Evolutionary conservation across 441 rosid species (phyloP).

Genomic region (Syzygium malaccense): DNA sequence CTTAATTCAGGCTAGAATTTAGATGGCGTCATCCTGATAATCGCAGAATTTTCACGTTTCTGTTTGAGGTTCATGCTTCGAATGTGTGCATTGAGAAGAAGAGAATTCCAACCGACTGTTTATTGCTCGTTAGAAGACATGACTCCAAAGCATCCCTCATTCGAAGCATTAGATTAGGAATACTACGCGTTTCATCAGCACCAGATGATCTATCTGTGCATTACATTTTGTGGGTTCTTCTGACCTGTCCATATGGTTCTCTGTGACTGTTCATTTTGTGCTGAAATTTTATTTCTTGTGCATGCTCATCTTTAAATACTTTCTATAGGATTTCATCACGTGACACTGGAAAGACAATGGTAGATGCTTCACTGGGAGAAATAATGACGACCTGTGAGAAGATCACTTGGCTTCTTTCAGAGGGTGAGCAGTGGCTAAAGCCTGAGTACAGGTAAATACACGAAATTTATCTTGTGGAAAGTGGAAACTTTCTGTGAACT

Average conservation of each 20-base stretch:
- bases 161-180: not conserved
- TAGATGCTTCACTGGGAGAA: constrained; percentile 97
- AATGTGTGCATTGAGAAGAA: not conserved
- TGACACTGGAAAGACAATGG: constrained; percentile 99
- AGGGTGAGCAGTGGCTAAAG: constrained; percentile 96
- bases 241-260: not conserved
- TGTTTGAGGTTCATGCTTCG: not conserved
- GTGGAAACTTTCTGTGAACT: not conserved
- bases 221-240: not conserved
- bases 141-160: not conserved
- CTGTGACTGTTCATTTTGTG: not conserved
- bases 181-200: not conserved
- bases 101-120: not conserved
- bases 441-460: constrained; percentile 75
- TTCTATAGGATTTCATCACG: constrained; percentile 83
- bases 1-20: not conserved
- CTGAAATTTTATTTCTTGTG: not conserved
- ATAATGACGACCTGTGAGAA: constrained; percentile 99
- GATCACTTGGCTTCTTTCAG: constrained; percentile 97
- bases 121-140: not conserved
- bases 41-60: not conserved
- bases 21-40: not conserved
- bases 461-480: not conserved
- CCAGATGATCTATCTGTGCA: not conserved
- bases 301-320: constrained; percentile 2